Evolutionary conservation across 2,329 filamentous ascomycete species (phyloP).

Genomic region (Calonectria fujianensis): DNA sequence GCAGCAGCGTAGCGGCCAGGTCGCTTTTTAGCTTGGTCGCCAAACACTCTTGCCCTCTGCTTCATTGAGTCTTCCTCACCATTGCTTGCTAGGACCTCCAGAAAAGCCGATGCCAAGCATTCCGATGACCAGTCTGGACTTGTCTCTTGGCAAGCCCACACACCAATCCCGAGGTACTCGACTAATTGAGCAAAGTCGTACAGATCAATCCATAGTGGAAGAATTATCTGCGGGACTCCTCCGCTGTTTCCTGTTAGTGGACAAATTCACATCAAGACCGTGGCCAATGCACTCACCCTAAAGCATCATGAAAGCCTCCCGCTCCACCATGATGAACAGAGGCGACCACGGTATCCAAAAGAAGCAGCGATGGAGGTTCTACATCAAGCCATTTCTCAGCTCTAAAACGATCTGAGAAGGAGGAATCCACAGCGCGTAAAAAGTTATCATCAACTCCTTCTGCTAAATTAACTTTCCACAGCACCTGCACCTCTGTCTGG

Average conservation of each 20-base stretch:
- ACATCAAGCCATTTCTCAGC: slow-evolving; percentile 52
- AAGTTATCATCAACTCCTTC: slow-evolving; percentile 39
- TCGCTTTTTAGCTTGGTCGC: slow-evolving; percentile 6
- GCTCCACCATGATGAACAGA: slow-evolving; percentile 51
- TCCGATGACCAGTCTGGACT: slow-evolving; percentile 57
- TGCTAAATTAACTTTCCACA: slow-evolving; percentile 57
- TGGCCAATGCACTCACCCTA: slow-evolving; percentile 38
- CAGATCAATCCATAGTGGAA: slow-evolving; percentile 68
- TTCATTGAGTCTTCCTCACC: not conserved
- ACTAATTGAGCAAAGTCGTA: slow-evolving; percentile 66
- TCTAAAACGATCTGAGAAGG: slow-evolving; percentile 38
- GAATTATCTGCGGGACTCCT: slow-evolving; percentile 66
- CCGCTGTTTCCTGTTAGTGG: slow-evolving; percentile 49
- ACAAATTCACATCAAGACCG: not conserved
- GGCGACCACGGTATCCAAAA: slow-evolving; percentile 52
- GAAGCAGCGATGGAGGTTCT: slow-evolving; percentile 58
- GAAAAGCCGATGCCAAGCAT: slow-evolving; percentile 54
- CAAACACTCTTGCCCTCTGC: not conserved
- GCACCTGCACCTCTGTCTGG: slow-evolving; percentile 51
- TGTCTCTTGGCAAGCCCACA: slow-evolving; percentile 60
- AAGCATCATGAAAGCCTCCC: slow-evolving; percentile 47
- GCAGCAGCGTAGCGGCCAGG: slow-evolving; percentile 7
- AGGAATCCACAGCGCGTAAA: slow-evolving; percentile 29
- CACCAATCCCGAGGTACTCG: slow-evolving; percentile 65
- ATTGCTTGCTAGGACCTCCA: slow-evolving; percentile 23